phyloP scores from a whole-genome alignment of 2,329 filamentous ascomycete genomes.

The Eutypella sp. region DNA sequence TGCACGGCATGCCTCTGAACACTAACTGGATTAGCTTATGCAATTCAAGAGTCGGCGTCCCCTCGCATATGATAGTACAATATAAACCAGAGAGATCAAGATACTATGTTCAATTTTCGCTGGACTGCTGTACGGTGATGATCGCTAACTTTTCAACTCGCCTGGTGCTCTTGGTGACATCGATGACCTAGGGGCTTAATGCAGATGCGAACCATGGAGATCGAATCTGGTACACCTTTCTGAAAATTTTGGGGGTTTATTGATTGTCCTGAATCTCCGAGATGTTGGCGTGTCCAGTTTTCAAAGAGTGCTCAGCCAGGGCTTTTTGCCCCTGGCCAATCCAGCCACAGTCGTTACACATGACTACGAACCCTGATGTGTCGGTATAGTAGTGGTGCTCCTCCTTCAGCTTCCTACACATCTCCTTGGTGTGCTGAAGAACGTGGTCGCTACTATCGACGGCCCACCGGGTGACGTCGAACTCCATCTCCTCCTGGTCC shows the following conservation, averaged over 20 bases:
- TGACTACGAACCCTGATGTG: constrained; percentile 72
- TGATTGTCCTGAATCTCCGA: constrained; percentile 37
- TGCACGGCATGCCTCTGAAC: too few relatives aligned
- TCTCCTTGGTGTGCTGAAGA: constrained; percentile 59
- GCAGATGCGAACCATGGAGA: too few relatives aligned
- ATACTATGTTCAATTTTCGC: background rate
- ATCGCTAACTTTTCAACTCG: too few relatives aligned
- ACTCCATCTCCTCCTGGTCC: constrained; percentile 58
- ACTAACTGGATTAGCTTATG: too few relatives aligned
- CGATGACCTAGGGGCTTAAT: too few relatives aligned
- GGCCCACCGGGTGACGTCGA: constrained; percentile 62
- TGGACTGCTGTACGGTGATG: too few relatives aligned
- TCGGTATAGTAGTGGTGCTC: constrained; percentile 83
- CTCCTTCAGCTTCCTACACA: constrained; percentile 61
- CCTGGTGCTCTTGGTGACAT: too few relatives aligned
- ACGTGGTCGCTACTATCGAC: constrained; percentile 55
- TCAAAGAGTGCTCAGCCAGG: constrained; percentile 56
- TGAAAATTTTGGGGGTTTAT: background rate
- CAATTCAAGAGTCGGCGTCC: too few relatives aligned
- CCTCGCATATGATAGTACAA: too few relatives aligned
- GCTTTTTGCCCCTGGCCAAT: constrained; percentile 62
- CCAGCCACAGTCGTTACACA: constrained; percentile 69
- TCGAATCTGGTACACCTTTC: too few relatives aligned
- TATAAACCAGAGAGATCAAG: too few relatives aligned
- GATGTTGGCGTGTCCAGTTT: constrained; percentile 57